Base-by-base conservation (phyloP, 345 rosid genomes). In the Acer campestre region DNA sequence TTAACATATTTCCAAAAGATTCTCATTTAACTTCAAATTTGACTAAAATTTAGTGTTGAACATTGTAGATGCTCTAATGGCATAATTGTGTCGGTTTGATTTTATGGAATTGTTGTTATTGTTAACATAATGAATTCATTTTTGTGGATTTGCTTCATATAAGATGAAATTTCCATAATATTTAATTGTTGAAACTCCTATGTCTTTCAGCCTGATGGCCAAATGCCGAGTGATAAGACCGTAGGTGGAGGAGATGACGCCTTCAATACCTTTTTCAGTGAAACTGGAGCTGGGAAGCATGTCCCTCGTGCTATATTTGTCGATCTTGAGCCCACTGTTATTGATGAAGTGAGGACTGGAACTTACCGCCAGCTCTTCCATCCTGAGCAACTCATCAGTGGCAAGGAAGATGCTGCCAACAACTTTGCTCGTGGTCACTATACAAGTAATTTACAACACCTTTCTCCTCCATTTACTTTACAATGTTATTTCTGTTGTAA, bases 371-470 rank as follows among this genome's bases (percentile, higher is more conserved):
- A 86, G 71, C 88, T 88, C 17, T 88, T 86, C 86, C 88, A 87
- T 76, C 90, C 90, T 2, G 88, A 87, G 42, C 89, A 86, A 67
- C 84, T 86, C 77, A 88, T 85, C 70, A 88, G 89, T 40, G 91
- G 91, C 67, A 88, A 88, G 70, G 91, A 88, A 79, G 91, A 88
- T 68, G 89, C 89, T 44, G 91, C 91, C 74, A 88, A 86, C 80
- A 88, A 88, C 80, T 88, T 88, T 16, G 91, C 91, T 10, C 88
- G 91, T 13, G 91, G 91, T 22, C 91, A 88, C 77, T 88, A 86
- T 64, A 88, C 91, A 18, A 86, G 88, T 83, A 83, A 81, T 59
- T 18, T 18, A 7, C 49, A 53, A 1, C 48, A 2, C 68, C 12
- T 29, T 6, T 44, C 38, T 20, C 42, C 1, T 22, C 59, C n/a